These are phyloP conservation scores for Ophioceras dolichostomum DNA, from an alignment of 2,329 filamentous ascomycete genomes.

Conservation along the genomic window DNA sequence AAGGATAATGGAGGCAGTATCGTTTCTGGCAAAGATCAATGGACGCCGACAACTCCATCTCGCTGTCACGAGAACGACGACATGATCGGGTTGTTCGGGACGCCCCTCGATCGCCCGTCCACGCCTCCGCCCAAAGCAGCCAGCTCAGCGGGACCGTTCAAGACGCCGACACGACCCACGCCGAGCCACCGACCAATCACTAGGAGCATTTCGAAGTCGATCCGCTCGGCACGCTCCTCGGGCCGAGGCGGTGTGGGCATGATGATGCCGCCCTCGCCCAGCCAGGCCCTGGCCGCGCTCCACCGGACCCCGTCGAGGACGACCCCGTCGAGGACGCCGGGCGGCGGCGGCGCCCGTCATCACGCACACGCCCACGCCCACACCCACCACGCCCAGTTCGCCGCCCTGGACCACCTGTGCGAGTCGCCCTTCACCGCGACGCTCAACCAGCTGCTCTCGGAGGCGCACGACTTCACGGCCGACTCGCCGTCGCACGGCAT, in stretches of 20 bases:
- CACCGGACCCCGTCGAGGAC: constrained; percentile 36
- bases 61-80: constrained; percentile 19
- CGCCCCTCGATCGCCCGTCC: constrained; percentile 32
- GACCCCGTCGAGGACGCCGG: constrained; percentile 29
- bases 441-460: constrained; percentile 51
- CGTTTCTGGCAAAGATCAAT: not conserved
- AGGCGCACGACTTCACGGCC: constrained; percentile 33
- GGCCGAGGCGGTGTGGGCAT: too few relatives aligned
- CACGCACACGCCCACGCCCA: constrained; percentile 17
- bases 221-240: constrained; percentile 35
- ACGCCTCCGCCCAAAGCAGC: constrained; percentile 39
- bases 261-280: constrained; percentile 25
- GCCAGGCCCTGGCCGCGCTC: constrained; percentile 20
- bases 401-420: constrained; percentile 1
- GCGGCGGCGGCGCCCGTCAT: too few relatives aligned
- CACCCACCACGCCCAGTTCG: constrained; percentile 22
- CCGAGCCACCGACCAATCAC: constrained; percentile 50
- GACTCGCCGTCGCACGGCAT: constrained; percentile 23
- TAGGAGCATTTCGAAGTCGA: constrained; percentile 45
- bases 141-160: constrained; percentile 35
- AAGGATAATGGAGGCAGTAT: too few relatives aligned
- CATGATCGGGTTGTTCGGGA: constrained; percentile 52
- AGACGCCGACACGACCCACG: constrained; percentile 51
- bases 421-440: constrained; percentile 50
- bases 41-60: not conserved